Evolutionary conservation across 805 yeast genomes (phyloP).

Genomic region (Kazachstania psychrophila): DNA sequence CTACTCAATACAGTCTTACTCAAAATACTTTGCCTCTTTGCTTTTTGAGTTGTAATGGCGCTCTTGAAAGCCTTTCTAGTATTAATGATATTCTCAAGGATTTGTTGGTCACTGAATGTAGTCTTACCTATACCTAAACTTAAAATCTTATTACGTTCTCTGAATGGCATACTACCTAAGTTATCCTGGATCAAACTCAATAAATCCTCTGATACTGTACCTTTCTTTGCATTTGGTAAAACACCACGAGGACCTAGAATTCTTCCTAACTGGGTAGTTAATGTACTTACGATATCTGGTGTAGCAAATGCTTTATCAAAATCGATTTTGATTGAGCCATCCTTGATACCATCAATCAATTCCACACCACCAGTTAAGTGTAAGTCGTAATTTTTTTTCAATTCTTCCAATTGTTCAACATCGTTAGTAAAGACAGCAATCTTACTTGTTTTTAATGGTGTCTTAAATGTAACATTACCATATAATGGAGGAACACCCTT

Average conservation of each 20-base stretch:
- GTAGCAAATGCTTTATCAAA: slow-evolving; percentile 79
- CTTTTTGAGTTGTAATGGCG: slow-evolving; percentile 44
- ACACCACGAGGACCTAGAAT: slow-evolving; percentile 80
- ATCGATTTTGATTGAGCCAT: slow-evolving; percentile 40
- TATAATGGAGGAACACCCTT: slow-evolving; percentile 67
- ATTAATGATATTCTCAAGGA: slow-evolving; percentile 59
- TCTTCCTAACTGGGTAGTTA: slow-evolving; percentile 62
- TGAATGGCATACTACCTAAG: slow-evolving; percentile 66
- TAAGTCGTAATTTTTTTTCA: slow-evolving; percentile 50
- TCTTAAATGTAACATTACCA: slow-evolving; percentile 67
- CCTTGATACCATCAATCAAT: slow-evolving; percentile 51
- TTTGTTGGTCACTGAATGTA: slow-evolving; percentile 66
- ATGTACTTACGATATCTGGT: slow-evolving; percentile 60
- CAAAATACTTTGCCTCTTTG: slow-evolving; percentile 57
- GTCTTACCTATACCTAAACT: slow-evolving; percentile 69
- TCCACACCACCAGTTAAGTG: slow-evolving; percentile 63
- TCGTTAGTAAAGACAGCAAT: slow-evolving; percentile 61
- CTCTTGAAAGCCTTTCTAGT: slow-evolving; percentile 54
- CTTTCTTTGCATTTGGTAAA: slow-evolving; percentile 79
- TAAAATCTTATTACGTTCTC: slow-evolving; percentile 53
- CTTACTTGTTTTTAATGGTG: slow-evolving; percentile 55
- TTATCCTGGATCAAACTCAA: slow-evolving; percentile 42
- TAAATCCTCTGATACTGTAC: slow-evolving; percentile 71
- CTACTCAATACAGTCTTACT: slow-evolving; percentile 63
- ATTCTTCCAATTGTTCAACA: slow-evolving; percentile 42